Conservation (phyloP, 2,329 filamentous ascomycete species). For the Trichoderma oligosporum region DNA sequence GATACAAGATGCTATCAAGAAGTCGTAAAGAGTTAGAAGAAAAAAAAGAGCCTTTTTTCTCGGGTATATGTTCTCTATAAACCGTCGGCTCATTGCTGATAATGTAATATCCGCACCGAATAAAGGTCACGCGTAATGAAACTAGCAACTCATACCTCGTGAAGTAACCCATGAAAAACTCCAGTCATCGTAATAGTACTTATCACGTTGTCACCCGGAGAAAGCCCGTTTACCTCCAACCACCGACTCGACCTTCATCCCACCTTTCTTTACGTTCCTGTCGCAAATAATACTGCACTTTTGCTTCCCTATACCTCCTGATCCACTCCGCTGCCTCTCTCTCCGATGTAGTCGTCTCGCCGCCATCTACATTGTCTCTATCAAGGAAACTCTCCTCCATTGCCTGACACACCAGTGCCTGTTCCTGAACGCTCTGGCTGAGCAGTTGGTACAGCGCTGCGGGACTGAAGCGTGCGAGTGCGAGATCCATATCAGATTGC, state of each 20-base stretch:
- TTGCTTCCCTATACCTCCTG: conserved; percentile 72
- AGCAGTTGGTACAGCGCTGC: conserved; percentile 82
- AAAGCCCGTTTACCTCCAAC: conserved; percentile 78
- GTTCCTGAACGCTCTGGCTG: conserved; percentile 72
- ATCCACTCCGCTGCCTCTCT: conserved; percentile 85
- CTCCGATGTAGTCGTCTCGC: conserved; percentile 56
- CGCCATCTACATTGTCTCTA: conserved; percentile 36
- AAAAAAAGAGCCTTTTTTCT: background rate
- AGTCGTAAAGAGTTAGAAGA: background rate
- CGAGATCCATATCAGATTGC: conserved; percentile 82
- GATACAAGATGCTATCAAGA: too few relatives aligned
- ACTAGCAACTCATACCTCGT: too few relatives aligned
- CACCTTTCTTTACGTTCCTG: conserved; percentile 87
- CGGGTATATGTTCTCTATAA: background rate
- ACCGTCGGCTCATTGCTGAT: background rate
- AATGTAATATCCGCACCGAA: background rate
- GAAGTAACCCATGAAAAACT: background rate
- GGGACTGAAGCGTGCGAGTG: conserved; percentile 78
- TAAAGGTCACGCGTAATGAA: too few relatives aligned
- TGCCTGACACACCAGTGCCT: conserved; percentile 73
- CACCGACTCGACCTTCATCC: conserved; percentile 93
- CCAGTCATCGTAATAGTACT: too few relatives aligned
- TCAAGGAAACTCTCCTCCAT: conserved; percentile 93
- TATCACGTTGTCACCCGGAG: too few relatives aligned
- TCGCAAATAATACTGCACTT: conserved; percentile 72